These are phyloP conservation scores for Cladophialophora chaetospira DNA, from an alignment of 2,329 filamentous ascomycete genomes.

Conservation along the genomic window DNA sequence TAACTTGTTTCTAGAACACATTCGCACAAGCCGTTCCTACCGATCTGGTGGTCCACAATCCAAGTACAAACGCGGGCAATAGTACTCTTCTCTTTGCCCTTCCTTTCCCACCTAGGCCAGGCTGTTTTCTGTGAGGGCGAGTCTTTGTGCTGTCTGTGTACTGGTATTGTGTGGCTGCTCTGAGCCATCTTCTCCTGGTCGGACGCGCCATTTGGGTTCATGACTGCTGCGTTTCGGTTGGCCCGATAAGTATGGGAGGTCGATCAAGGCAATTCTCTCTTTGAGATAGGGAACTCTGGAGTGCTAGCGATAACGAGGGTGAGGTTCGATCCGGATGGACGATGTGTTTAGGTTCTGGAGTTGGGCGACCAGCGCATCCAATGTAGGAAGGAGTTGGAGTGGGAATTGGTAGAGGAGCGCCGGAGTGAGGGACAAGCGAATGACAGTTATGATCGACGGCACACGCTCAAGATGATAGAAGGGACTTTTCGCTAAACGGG, in stretches of 20 bases:
- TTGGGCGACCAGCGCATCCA: conserved; percentile 29
- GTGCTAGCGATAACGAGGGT: conserved; percentile 5
- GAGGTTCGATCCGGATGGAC: background rate
- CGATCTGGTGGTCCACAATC: conserved; percentile 36
- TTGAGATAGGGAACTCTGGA: background rate
- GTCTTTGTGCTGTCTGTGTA: conserved; percentile 27
- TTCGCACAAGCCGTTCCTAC: conserved; percentile 21
- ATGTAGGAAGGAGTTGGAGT: conserved; percentile 5
- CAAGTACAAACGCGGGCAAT: conserved; percentile 31
- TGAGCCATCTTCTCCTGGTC: conserved; percentile 29
- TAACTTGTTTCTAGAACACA: no score
- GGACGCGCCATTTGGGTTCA: conserved; percentile 5
- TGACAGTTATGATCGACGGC: conserved; percentile 23
- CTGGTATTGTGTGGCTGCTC: background rate
- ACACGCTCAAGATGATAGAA: conserved; percentile 11
- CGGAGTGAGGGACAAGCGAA: conserved; percentile 17
- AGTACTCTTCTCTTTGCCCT: conserved; percentile 33
- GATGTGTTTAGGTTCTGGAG: background rate
- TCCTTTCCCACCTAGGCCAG: conserved; percentile 32
- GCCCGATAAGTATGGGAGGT: no score
- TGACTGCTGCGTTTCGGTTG: conserved; percentile 3
- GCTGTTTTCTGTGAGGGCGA: conserved; percentile 34
- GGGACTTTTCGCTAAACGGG: conserved; percentile 23
- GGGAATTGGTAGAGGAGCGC: conserved; percentile 3
- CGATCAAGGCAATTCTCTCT: no score